These are phyloP conservation scores for Rosellinia necatrix DNA, from an alignment of 2,329 filamentous ascomycete genomes.

Conservation along the genomic window DNA sequence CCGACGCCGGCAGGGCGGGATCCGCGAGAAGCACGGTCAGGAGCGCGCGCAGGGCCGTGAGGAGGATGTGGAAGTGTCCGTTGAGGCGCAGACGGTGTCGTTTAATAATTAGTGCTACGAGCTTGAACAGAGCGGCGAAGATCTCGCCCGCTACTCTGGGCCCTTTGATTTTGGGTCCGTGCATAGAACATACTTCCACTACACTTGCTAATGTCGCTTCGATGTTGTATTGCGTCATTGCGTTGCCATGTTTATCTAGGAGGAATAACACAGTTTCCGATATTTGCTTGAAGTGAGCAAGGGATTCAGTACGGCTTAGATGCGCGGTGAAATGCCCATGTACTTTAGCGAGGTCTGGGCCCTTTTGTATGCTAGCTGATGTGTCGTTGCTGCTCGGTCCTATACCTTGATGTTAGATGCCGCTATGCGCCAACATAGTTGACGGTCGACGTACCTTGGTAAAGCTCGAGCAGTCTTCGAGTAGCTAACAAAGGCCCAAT, in stretches of 20 bases:
- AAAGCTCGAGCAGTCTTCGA: slow-evolving; percentile 33
- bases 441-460: slow-evolving; percentile 28
- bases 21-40: slow-evolving; percentile 56
- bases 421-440: not conserved
- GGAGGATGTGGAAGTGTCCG: slow-evolving; percentile 64
- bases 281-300: slow-evolving; percentile 37
- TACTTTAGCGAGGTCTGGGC: slow-evolving; percentile 34
- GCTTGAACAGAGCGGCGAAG: slow-evolving; percentile 55
- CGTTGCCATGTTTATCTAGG: slow-evolving; percentile 54
- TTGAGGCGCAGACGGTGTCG: slow-evolving; percentile 65
- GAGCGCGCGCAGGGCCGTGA: slow-evolving; percentile 60
- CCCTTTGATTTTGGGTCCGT: slow-evolving; percentile 30
- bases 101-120: slow-evolving; percentile 61
- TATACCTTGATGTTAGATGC: slow-evolving; percentile 27
- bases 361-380: slow-evolving; percentile 12
- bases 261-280: slow-evolving; percentile 43
- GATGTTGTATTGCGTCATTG: slow-evolving; percentile 63
- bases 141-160: slow-evolving; percentile 42
- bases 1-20: slow-evolving; percentile 35
- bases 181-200: slow-evolving; percentile 40
- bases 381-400: slow-evolving; percentile 13
- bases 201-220: slow-evolving; percentile 57
- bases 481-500: slow-evolving; percentile 33
- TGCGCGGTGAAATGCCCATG: slow-evolving; percentile 33
- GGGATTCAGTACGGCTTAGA: slow-evolving; percentile 31